Base-by-base conservation (phyloP, 2,329 filamentous ascomycete species). In the Nemania serpens region DNA sequence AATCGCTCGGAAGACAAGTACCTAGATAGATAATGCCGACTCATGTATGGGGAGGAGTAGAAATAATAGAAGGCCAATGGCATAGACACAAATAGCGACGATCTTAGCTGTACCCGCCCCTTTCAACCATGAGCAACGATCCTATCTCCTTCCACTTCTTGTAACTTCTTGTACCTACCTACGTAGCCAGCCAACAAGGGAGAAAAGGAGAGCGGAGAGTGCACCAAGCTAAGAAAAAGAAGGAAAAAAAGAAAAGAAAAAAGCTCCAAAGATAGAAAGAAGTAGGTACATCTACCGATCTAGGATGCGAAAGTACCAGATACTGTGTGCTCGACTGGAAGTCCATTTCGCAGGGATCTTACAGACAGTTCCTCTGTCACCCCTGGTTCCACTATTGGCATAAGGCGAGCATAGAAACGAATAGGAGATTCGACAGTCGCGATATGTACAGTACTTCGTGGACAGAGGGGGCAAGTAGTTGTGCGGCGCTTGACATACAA, bases 71-170 rank as follows among this genome's bases (percentile, higher is more conserved):
- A 62, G 33, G 41, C 58, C 50, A 58, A 53, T 36, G 55, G 33
- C 37, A 43, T 1, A 55, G 12, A 59, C 25, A 29, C 49, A 50
- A 42, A 37, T 25, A 50, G 34, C 51, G 20, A 52, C 43, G 5
- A 41, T 10, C 42, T 51, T 29, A 39, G 51, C 55, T 39, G 56
- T 55, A 34, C 18, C 12, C 39, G 10, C 46, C 54, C 58, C 45
- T 63, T 65, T 63, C 54, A 45, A 58, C 48, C 49, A 63, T 9
- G 34, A 51, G 52, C 33, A 50, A 51, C 48, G 41, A 50, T n/a
- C 41, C 18, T 49, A 36, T 42, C 46, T 58, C 29, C 61, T 42
- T 53, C 46, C 51, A 63, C 52, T 50, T 54, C 63, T n/a, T n/a
- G n/a, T 58, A 53, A 29, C n/a, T n/a, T n/a, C n/a, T n/a, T 29